These are phyloP conservation scores for Trifolium dubium DNA, from an alignment of 306 rosid species.

Conservation along the genomic window DNA sequence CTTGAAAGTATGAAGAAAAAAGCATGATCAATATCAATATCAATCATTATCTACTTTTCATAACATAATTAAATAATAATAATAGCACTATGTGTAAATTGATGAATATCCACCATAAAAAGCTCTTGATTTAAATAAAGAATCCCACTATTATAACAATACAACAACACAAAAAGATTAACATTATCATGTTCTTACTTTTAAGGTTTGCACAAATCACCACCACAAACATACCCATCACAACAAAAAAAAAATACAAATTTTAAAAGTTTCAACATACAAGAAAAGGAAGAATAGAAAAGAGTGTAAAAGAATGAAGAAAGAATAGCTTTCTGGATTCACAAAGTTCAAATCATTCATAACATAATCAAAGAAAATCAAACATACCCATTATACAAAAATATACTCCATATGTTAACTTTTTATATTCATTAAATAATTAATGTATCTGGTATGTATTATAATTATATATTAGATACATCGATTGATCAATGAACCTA, in stretches of 20 bases:
- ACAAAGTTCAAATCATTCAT: neutral
- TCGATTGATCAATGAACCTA: too few relatives aligned
- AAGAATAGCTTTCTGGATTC: neutral
- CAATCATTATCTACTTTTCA: constrained; percentile 14
- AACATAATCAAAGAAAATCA: neutral
- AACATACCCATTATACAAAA: constrained; percentile 3
- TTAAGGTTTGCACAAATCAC: neutral
- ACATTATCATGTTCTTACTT: neutral
- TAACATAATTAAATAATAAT: neutral
- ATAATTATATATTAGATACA: too few relatives aligned
- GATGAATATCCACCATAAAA: constrained; percentile 27
- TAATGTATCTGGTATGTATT: too few relatives aligned
- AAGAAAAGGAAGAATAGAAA: neutral
- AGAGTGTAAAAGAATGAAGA: neutral
- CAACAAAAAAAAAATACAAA: neutral
- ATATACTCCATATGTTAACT: too few relatives aligned
- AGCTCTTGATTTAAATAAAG: constrained; percentile 2
- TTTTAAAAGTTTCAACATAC: neutral
- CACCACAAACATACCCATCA: neutral
- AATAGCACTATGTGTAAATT: neutral
- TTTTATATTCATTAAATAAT: too few relatives aligned
- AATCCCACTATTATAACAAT: constrained; percentile 15
- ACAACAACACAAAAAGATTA: constrained; percentile 8
- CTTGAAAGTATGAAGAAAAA: neutral
- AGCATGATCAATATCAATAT: neutral